Evolutionary conservation across 768 basidiomycete species (phyloP).

Genomic region (Rhodotorula toruloides): DNA sequence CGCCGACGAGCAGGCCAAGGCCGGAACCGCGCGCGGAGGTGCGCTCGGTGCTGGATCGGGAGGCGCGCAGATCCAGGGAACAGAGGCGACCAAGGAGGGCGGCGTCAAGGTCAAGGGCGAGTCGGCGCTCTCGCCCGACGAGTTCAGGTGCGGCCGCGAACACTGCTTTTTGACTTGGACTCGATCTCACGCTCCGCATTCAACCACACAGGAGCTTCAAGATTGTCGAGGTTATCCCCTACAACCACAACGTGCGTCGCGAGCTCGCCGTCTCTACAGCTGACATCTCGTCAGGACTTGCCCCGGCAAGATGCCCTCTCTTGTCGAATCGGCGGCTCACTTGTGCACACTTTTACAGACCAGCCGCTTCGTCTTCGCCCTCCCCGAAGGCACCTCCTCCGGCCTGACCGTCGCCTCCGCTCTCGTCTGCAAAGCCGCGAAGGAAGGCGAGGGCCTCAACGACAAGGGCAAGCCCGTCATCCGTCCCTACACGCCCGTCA

Average conservation of each 20-base stretch:
- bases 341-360: conserved; percentile 55
- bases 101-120: conserved; percentile 12
- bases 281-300: no score
- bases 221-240: conserved; percentile 61
- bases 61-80: conserved; percentile 2
- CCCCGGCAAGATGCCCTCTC: no score
- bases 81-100: conserved; percentile 5
- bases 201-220: conserved; percentile 60
- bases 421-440: conserved; percentile 68
- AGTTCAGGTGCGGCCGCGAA: conserved; percentile 14
- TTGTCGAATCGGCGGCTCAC: not conserved
- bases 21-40: conserved; percentile 11
- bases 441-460: conserved; percentile 57
- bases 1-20: conserved; percentile 12
- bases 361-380: conserved; percentile 55
- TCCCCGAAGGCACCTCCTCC: conserved; percentile 71
- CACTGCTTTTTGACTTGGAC: not conserved
- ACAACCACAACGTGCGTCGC: conserved; percentile 76
- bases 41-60: conserved; percentile 5
- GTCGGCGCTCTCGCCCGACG: conserved; percentile 18
- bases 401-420: conserved; percentile 73
- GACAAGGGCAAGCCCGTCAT: conserved; percentile 77
- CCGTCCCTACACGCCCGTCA: conserved; percentile 88
- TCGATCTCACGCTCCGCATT: no score
- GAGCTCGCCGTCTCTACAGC: no score